Evolutionary conservation across 169 alveolate genomes (phyloP), one percentile per base, ranked within the genome.

Genomic region (Eimeria maxima): DNA sequence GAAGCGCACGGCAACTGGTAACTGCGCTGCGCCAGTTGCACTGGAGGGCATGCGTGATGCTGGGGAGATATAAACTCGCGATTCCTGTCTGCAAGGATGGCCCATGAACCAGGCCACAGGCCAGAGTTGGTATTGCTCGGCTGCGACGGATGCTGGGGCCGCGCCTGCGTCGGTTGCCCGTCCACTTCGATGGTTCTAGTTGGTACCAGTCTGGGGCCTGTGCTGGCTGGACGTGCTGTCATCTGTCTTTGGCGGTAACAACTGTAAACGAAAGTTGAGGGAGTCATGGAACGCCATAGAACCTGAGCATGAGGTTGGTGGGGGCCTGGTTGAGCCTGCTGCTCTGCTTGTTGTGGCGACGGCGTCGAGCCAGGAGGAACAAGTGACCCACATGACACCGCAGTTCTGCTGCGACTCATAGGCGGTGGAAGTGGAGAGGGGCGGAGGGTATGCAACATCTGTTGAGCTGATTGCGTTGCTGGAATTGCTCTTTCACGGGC

Each of bases 241-340:
- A 65, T 44, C 81, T 42, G 78, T 63, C 67, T 63, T 33, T 83
- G 81, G 57, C 93, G 78, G 65, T 63, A 57, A 44, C 93, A 47
- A 18, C 65, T 87, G 65, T 60, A 87, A 33, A 63, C 44, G 50
- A 60, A 63, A 16, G 81, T 44, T 2, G 78, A 29, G 57, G 93
- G 93, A 3, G 93, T 87, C 93, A 87, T 63, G 20, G 93, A 63
- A n/a, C 93, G 93, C 83, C 93, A 87, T 60, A 87, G 16, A 16
- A 83, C 29, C 76, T 50, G 91, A 20, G 91, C 16, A 55, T 55
- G 74, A 53, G 44, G 91, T 20, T 83, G 74, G 33, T 50, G 69
- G 47, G n/a, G 29, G 76, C 55, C 67, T 45, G 45, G 69, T 45
- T 22, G 88, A 44, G 45, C 24, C 13, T 78, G 88, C 45, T 45